Conservation (phyloP, 257 asterid genomes). For the Solanum rostratum region DNA sequence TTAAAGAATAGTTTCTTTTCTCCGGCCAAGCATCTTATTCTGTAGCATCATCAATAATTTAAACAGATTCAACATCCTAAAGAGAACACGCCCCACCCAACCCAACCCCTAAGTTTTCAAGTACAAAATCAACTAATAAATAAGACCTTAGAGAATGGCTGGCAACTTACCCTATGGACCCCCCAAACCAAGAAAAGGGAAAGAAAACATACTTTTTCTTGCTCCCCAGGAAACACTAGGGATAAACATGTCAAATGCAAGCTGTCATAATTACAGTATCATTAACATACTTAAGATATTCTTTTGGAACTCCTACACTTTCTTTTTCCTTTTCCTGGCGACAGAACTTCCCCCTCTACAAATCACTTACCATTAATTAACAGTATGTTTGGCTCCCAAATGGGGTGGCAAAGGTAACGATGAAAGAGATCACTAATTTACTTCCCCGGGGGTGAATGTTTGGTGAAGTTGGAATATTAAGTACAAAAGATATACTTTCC, state of each 20-base stretch:
- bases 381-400: neutral
- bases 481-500: neutral
- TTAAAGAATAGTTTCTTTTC: neutral
- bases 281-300: neutral
- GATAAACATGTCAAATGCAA: neutral
- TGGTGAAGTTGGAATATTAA: neutral
- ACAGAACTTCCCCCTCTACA: neutral
- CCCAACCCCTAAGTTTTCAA: too few species aligned
- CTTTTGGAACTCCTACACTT: neutral
- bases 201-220: neutral
- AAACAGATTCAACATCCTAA: neutral
- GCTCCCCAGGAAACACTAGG: neutral
- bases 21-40: too few species aligned
- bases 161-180: neutral
- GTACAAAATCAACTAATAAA: neutral
- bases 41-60: too few species aligned
- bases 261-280: neutral
- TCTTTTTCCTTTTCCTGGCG: neutral
- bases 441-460: neutral
- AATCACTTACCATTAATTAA: neutral
- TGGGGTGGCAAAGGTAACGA: neutral
- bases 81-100: neutral
- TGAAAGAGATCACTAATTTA: neutral
- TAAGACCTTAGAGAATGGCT: neutral
- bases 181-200: neutral